Base-by-base conservation (phyloP, 1,284 basidiomycete species). In the Malassezia nana region DNA sequence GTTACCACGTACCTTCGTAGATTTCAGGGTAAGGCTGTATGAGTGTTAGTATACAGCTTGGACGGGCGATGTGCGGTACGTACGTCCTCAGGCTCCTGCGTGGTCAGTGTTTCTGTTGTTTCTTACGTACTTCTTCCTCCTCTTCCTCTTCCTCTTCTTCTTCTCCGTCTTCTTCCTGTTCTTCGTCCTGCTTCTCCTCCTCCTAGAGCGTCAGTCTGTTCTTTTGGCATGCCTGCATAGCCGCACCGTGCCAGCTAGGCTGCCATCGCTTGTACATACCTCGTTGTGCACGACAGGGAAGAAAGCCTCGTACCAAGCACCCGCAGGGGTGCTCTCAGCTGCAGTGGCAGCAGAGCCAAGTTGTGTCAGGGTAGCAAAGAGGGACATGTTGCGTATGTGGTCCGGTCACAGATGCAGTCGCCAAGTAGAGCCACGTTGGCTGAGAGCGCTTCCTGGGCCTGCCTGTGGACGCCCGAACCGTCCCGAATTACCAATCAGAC, bases 21-120 rank as follows among this genome's bases (percentile, higher is more conserved):
- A 67, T 65, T 26, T 59, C 62, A 33, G 65, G 65, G 33, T 56
- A 59, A 22, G 60, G 58, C 64, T 64, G 42, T 2, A 18, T 25
- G 25, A 40, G 32, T 12, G 41, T 42, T 22, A 45, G 30, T 48
- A 24, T 9, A 8, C 20, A 12, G 43, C 43, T n/a, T 18, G 6
- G 16, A 35, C 5, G 31, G 12, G 6, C 25, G 9, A 18, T 8
- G 2, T 8, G 2, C 3, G 13, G 15, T 18, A 69, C 69, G 62
- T 59, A 72, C 69, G 55, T 72, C 69, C 46, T 72, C 68, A 29
- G 66, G 66, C 58, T 71, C 67, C 48, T 66, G 63, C 55, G 60
- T 22, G 16, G 47, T 44, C 16, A 55, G 47, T 24, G n/a, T n/a
- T n/a, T 18, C 20, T 20, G 22, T 24, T 13, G 18, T 20, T 18